A percentile compares a stretch with the other conserved stretches of the same genome.
Conservation (phyloP, 306 rosid species). For the Morella rubra region DNA sequence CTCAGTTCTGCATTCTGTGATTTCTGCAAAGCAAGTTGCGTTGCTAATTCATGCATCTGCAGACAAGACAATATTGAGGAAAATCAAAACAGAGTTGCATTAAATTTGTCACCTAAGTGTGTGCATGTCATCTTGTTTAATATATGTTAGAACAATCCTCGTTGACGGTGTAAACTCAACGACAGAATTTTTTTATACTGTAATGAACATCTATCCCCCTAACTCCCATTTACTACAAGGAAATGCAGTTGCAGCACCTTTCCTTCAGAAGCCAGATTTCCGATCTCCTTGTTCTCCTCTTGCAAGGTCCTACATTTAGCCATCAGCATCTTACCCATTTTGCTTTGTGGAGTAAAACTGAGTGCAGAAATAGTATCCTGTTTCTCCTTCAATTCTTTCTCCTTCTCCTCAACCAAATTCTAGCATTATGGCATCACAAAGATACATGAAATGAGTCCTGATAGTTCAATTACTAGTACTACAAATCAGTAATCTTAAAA, state of each 20-base stretch:
- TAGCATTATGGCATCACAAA: conserved; percentile 25
- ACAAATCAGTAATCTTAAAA: too few species aligned
- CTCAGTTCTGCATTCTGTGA: conserved; percentile 72
- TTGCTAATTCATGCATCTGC: conserved; percentile 84
- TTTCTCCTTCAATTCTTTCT: conserved; percentile 81
- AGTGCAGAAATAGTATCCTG: conserved; percentile 83
- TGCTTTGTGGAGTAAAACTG: conserved; percentile 84
- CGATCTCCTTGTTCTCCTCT: conserved; percentile 97
- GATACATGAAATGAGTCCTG: neutral
- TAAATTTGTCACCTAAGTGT: neutral
- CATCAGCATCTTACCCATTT: conserved; percentile 94
- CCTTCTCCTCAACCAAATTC: conserved; percentile 92
- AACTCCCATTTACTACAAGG: conserved; percentile 1
- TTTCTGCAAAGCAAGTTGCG: conserved; percentile 85
- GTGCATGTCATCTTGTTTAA: conserved; percentile 16
- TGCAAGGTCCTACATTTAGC: conserved; percentile 94
- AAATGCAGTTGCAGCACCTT: conserved; percentile 53
- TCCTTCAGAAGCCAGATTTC: conserved; percentile 94
- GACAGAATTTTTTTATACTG: too few species aligned
- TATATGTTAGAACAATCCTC: neutral
- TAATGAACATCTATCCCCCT: too few species aligned
- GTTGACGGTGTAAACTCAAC: neutral
- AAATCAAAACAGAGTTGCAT: neutral
- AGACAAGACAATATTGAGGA: neutral
- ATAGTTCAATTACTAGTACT: too few species aligned